phyloP scores from a whole-genome alignment of 768 basidiomycete genomes.

The Cystoderma amianthinum region DNA sequence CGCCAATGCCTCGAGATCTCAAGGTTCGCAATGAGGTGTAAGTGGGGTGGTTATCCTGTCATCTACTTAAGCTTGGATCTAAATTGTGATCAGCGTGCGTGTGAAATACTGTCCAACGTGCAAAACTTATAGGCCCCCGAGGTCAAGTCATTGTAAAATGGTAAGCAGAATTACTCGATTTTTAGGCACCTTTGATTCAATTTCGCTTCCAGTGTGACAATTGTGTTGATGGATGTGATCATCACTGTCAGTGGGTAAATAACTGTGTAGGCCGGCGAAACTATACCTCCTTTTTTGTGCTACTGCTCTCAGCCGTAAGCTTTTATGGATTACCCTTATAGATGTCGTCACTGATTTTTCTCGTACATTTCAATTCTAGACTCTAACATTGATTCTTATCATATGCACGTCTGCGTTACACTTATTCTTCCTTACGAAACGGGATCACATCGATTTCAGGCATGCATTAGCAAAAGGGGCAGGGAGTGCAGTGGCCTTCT shows the following conservation, averaged over 20 bases:
- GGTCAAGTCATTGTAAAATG: slow-evolving; percentile 95
- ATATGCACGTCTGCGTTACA: slow-evolving; percentile 83
- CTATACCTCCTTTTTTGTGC: slow-evolving; percentile 87
- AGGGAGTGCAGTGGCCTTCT: slow-evolving; percentile 80
- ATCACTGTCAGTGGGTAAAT: slow-evolving; percentile 90
- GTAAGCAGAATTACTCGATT: slow-evolving; percentile 32
- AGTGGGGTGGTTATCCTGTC: slow-evolving; percentile 19
- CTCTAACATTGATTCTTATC: slow-evolving; percentile 66
- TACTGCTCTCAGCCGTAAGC: slow-evolving; percentile 74
- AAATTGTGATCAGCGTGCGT: slow-evolving; percentile 51
- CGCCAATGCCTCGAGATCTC: slow-evolving; percentile 76
- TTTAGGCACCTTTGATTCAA: neutral
- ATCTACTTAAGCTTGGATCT: slow-evolving; percentile 2
- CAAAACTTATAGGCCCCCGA: slow-evolving; percentile 85
- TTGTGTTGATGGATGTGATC: slow-evolving; percentile 93
- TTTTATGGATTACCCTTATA: neutral
- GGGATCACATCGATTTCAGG: slow-evolving; percentile 39
- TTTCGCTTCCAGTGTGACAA: slow-evolving; percentile 72
- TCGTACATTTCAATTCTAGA: no score
- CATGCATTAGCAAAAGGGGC: slow-evolving; percentile 42
- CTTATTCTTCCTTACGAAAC: slow-evolving; percentile 57
- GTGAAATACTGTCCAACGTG: slow-evolving; percentile 95
- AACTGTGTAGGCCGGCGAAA: slow-evolving; percentile 95
- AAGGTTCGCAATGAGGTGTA: slow-evolving; percentile 73
- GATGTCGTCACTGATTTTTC: neutral